A percentile compares a stretch with the other conserved stretches of the same genome.
Conservation (phyloP, 257 asterid species). For the Lycium barbarum region DNA sequence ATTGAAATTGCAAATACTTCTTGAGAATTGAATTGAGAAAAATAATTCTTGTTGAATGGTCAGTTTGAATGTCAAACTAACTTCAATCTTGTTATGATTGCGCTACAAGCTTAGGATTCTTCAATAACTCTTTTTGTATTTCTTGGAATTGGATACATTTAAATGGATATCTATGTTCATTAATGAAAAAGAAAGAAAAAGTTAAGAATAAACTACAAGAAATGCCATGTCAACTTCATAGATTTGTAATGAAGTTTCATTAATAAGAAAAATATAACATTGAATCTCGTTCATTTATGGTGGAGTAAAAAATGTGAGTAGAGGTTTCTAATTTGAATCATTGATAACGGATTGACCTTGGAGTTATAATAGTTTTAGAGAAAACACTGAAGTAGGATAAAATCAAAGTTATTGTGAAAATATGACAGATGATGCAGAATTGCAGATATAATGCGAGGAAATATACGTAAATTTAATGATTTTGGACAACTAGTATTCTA, state of each 20-base stretch:
- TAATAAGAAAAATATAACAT: neutral
- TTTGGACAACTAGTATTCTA: too few species aligned
- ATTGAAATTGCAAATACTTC: constrained; percentile 1
- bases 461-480: too few species aligned
- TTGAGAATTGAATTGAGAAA: neutral
- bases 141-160: constrained; percentile 7
- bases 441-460: neutral
- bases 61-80: constrained; percentile 20
- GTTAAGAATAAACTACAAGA: neutral
- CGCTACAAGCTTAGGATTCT: neutral
- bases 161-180: neutral
- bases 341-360: neutral
- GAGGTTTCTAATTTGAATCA: neutral
- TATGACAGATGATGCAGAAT: neutral
- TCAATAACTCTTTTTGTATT: neutral
- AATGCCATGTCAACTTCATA: neutral
- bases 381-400: neutral
- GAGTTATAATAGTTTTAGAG: neutral
- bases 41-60: constrained; percentile 22
- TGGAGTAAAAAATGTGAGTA: neutral
- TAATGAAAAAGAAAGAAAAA: neutral
- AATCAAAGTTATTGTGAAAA: neutral
- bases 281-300: neutral
- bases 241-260: neutral
- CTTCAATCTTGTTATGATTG: constrained; percentile 20